Percentiles rank a stretch among this genome's conserved stretches.
These are phyloP conservation scores for Oxytropis ochrocephala DNA, from an alignment of 306 rosid genomes.

Conservation along the genomic window DNA sequence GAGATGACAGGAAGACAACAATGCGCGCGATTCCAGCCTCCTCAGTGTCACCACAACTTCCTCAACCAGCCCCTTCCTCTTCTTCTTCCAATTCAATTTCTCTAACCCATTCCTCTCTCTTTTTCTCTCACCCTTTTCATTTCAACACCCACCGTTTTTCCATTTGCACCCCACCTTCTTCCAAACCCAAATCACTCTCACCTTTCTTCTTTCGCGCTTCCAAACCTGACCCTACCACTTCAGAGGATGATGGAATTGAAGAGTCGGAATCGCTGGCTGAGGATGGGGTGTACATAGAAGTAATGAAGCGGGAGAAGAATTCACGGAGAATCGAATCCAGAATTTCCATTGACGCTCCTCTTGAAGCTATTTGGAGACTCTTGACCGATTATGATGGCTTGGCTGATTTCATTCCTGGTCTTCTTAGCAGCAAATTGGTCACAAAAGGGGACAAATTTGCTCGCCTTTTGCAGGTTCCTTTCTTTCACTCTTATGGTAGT, in stretches of 20 bases:
- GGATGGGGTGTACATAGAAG: slow-evolving; percentile 46
- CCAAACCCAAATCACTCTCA: slow-evolving; percentile 4
- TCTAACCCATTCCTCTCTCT: slow-evolving; percentile 11
- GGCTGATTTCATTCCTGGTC: slow-evolving; percentile 85
- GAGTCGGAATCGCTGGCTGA: slow-evolving; percentile 19
- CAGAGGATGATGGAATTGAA: background rate
- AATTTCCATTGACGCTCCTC: slow-evolving; percentile 50
- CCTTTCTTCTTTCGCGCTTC: slow-evolving; percentile 29
- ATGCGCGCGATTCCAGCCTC: slow-evolving; percentile 36
- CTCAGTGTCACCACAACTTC: slow-evolving; percentile 9
- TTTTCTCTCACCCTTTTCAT: slow-evolving; percentile 11
- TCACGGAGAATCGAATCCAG: slow-evolving; percentile 59
- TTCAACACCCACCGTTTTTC: background rate
- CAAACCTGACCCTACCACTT: slow-evolving; percentile 20
- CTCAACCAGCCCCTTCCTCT: background rate
- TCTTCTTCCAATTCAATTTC: background rate
- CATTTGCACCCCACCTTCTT: background rate
- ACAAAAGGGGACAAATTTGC: slow-evolving; percentile 45
- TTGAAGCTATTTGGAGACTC: slow-evolving; percentile 51
- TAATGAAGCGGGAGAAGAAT: slow-evolving; percentile 46
- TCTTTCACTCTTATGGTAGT: background rate
- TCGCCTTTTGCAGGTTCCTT: slow-evolving; percentile 62
- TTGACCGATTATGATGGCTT: slow-evolving; percentile 80
- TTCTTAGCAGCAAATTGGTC: slow-evolving; percentile 58
- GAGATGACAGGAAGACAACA: background rate